Percentiles rank a stretch among this genome's conserved stretches.
Conservation (phyloP, 1,284 basidiomycete species). For the Malassezia obtusa region DNA sequence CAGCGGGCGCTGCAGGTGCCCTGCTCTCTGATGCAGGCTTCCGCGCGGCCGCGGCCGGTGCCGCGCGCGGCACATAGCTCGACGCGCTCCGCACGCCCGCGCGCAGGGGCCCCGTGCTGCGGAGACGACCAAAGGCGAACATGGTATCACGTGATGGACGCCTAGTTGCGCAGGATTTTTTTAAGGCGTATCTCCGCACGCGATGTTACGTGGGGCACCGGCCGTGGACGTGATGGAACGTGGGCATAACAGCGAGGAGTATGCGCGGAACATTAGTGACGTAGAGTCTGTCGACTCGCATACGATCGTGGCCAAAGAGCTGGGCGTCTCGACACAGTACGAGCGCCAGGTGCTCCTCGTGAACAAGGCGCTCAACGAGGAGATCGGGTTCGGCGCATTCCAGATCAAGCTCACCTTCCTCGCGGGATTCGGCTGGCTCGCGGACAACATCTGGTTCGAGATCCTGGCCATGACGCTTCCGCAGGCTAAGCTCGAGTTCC, state of each 20-base stretch:
- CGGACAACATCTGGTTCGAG: slow-evolving; percentile 48
- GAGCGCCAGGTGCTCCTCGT: slow-evolving; percentile 36
- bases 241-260: background rate
- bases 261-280: background rate
- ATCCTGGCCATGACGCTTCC: slow-evolving; percentile 36
- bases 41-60: background rate
- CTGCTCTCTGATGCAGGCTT: background rate
- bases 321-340: slow-evolving; percentile 30
- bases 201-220: background rate
- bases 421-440: slow-evolving; percentile 56
- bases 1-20: background rate
- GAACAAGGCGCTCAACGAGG: slow-evolving; percentile 34
- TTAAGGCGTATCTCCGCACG: background rate
- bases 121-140: background rate
- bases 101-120: background rate
- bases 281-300: slow-evolving; percentile 12
- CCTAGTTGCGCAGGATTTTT: too few species aligned
- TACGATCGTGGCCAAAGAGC: slow-evolving; percentile 25
- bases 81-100: background rate
- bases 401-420: slow-evolving; percentile 57
- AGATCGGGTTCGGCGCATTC: slow-evolving; percentile 57
- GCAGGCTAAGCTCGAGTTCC: slow-evolving; percentile 33
- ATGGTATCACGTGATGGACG: background rate
- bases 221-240: background rate
- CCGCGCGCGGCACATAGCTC: background rate